Conservation (phyloP, 2,329 filamentous ascomycete species). For the Cercospora zeina region DNA sequence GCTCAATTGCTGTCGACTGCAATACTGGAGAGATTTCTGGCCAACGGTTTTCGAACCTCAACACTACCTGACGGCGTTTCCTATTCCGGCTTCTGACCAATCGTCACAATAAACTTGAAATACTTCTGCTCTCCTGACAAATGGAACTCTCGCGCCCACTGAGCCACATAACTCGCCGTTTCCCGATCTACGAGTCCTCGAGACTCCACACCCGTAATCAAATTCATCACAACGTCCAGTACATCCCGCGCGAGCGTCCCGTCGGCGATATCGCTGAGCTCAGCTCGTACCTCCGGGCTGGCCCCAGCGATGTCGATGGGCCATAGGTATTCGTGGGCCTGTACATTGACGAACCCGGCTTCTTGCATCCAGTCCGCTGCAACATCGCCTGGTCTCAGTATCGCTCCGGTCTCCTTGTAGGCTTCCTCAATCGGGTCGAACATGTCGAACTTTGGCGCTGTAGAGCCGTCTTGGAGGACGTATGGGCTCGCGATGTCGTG, state of each 20-base stretch:
- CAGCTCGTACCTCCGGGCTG: not conserved
- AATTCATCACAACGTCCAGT: not conserved
- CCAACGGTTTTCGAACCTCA: too few relatives aligned
- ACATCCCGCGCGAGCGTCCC: not conserved
- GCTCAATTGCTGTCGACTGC: too few relatives aligned
- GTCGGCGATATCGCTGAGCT: not conserved
- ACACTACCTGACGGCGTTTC: not conserved
- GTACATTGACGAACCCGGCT: conserved; percentile 28
- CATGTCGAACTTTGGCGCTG: conserved; percentile 10
- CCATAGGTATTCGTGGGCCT: conserved; percentile 24
- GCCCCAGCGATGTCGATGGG: conserved; percentile 16
- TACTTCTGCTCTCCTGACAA: not conserved
- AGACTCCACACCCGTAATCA: not conserved
- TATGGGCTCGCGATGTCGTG: conserved; percentile 23
- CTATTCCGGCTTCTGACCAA: conserved; percentile 7
- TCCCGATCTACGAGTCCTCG: not conserved
- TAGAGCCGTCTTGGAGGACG: not conserved
- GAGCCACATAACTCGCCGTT: not conserved
- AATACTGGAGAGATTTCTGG: too few relatives aligned
- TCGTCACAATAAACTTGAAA: not conserved
- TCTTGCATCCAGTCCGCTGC: conserved; percentile 24
- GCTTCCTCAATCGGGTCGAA: not conserved
- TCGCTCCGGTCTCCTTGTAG: conserved; percentile 17
- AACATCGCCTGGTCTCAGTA: conserved; percentile 10
- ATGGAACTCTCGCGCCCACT: not conserved